phyloP scores from a whole-genome alignment of 176 grass and related monocot species.

The Saccharum officinarum region DNA sequence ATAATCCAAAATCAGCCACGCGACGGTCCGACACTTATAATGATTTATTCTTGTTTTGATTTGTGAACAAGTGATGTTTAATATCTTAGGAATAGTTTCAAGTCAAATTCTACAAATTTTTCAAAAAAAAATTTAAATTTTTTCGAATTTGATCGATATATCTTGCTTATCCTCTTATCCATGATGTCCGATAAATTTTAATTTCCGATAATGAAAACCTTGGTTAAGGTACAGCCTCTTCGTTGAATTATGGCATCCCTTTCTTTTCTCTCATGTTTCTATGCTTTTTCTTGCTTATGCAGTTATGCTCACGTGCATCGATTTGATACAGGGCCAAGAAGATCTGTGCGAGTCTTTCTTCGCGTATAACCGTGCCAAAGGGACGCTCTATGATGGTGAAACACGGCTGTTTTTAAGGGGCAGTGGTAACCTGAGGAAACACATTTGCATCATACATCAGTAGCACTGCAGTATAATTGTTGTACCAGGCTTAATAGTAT shows the following conservation, averaged over 20 bases:
- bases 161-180: too few species aligned
- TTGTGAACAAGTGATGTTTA: too few species aligned
- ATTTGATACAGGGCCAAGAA: slow-evolving; percentile 82
- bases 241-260: neutral
- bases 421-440: slow-evolving; percentile 53
- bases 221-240: slow-evolving; percentile 54
- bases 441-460: neutral
- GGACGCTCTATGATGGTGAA: slow-evolving; percentile 94
- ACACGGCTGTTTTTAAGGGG: slow-evolving; percentile 77
- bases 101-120: too few species aligned
- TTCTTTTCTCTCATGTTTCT: neutral
- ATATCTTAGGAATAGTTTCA: too few species aligned
- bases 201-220: too few species aligned
- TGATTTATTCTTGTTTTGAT: too few species aligned
- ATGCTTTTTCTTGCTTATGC: slow-evolving; percentile 4
- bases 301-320: neutral
- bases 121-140: too few species aligned
- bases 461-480: neutral
- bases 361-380: slow-evolving; percentile 92
- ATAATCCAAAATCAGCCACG: too few species aligned
- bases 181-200: too few species aligned
- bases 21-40: too few species aligned
- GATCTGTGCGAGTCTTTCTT: slow-evolving; percentile 97
- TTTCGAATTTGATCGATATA: too few species aligned
- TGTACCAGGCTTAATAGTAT: slow-evolving; percentile 9